These are phyloP conservation scores for Saussurea involucrata DNA, from an alignment of 129 eudicot species.

Conservation along the genomic window DNA sequence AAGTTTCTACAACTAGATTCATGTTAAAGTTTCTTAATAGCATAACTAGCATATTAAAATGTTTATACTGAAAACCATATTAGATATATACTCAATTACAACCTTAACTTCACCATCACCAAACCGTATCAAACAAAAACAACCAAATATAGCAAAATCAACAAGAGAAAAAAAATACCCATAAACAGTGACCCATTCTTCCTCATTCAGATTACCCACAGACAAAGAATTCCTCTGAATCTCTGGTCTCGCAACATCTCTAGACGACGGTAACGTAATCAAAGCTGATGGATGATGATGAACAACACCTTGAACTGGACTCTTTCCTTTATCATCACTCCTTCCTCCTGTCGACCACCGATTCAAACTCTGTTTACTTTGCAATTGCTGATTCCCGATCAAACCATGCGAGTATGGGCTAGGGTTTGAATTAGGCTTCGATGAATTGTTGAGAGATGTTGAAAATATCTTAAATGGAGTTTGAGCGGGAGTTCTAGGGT, in stretches of 20 bases:
- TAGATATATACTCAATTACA: background rate
- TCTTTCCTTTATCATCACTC: slow-evolving; percentile 69
- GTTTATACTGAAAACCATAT: background rate
- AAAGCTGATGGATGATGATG: slow-evolving; percentile 55
- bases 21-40: background rate
- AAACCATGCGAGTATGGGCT: background rate
- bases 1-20: background rate
- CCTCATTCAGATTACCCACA: slow-evolving; percentile 66
- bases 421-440: slow-evolving; percentile 7
- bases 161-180: slow-evolving; percentile 46
- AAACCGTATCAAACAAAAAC: background rate
- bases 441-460: slow-evolving; percentile 9
- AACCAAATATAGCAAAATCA: background rate
- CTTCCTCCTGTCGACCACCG: slow-evolving; percentile 82
- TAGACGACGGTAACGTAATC: slow-evolving; percentile 71
- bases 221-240: slow-evolving; percentile 54
- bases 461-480: slow-evolving; percentile 32
- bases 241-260: slow-evolving; percentile 94
- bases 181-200: slow-evolving; percentile 97
- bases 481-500: slow-evolving; percentile 63
- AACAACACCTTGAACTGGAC: slow-evolving; percentile 89
- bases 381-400: slow-evolving; percentile 41
- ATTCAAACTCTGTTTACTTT: slow-evolving; percentile 48
- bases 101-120: background rate
- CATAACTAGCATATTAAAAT: background rate